Percentiles rank a stretch among this genome's conserved stretches.
Conservation (phyloP, 176 grass and related monocot genomes). For the Alloteropsis semialata region DNA sequence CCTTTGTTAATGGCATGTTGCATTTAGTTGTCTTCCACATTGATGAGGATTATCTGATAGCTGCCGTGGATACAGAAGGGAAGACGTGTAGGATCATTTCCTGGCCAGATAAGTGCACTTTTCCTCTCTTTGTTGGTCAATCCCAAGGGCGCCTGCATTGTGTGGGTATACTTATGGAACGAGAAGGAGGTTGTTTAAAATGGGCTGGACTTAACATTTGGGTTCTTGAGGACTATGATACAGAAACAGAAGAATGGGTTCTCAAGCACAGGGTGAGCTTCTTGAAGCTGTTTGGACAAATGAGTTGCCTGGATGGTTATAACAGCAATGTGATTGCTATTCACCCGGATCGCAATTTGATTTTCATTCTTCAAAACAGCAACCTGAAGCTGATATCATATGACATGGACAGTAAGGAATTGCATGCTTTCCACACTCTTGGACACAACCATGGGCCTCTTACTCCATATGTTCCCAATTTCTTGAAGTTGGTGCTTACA, state of each 20-base stretch:
- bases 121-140: background rate
- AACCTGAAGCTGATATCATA: background rate
- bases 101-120: background rate
- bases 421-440: background rate
- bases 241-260: background rate
- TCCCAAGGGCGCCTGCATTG: background rate
- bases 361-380: background rate
- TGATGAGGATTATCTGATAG: background rate
- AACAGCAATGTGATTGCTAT: background rate
- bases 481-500: background rate
- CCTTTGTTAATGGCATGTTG: background rate
- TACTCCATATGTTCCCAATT: background rate
- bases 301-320: background rate
- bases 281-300: background rate
- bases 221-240: background rate
- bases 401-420: background rate
- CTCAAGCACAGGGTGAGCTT: background rate
- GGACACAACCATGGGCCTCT: background rate
- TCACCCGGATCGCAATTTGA: background rate
- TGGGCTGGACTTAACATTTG: background rate
- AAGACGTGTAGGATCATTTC: background rate
- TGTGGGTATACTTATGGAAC: background rate
- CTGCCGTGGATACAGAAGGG: background rate
- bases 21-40: background rate
- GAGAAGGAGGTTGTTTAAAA: background rate